Base-by-base conservation (phyloP, 805 yeast species). In the Kodamaea restingae region DNA sequence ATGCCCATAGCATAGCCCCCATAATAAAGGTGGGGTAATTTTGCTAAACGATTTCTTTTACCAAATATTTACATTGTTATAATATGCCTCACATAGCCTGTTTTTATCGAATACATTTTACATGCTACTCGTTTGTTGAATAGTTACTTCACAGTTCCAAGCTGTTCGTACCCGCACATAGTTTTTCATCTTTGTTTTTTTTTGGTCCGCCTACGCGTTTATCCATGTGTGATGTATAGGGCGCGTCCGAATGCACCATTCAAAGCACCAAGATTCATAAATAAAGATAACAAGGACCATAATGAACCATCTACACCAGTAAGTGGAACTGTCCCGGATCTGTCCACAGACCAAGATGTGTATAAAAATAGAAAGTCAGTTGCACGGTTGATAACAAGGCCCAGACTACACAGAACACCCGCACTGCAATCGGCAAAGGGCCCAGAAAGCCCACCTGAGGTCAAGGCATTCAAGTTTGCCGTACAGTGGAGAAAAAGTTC, bases 401-500 rank as follows among this genome's bases (percentile, higher is more conserved):
- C 36, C 7, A 24, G 18, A 7, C 28, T 33, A 14, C 30, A 33
- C n/a, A 33, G 20, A 15, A 18, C 20, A 11, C 12, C 20, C 8
- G 5, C n/a, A 25, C 27, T 25, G 11, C 27, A 20, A 20, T 8
- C 22, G 22, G 8, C 5, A 6, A 7, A 21, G 14, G 28, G 5
- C 34, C 12, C 4, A 25, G 27, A 25, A 7, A 25, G 8, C 7
- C 22, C 22, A 6, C 7, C 11, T 26, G 18, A 14, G 6, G n/a
- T 27, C 20, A 26, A 4, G 7, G 11, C n/a, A 24, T 4, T 10
- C 38, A 39, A 34, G 25, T 46, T 43, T 26, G 20, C 41, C 17
- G 76, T 79, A 4, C 72, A 85, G 47, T 84, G 82, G 73, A 66
- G 98, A 24, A 88, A 87, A 56, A 70, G 71, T 30, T 68, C 91